Percentiles rank a stretch among this genome's conserved stretches.
Evolutionary conservation across 257 asterid genomes (phyloP).

Genomic region (Capsicum pubescens): DNA sequence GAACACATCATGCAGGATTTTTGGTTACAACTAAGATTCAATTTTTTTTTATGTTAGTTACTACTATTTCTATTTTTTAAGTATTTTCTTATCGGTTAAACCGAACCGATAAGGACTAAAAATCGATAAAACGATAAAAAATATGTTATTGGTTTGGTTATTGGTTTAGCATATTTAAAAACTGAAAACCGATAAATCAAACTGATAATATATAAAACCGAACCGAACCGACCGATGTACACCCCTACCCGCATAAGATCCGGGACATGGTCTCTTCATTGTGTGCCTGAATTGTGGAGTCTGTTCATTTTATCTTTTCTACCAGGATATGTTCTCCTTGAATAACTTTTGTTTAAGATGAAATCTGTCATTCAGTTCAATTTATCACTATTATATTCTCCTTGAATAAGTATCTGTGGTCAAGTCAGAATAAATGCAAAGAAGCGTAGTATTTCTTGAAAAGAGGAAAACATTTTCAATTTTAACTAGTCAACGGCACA

Average conservation of each 20-base stretch:
- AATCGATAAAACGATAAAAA: too few relatives aligned
- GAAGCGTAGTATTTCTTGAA: not conserved
- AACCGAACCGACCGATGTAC: too few relatives aligned
- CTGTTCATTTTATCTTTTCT: not conserved
- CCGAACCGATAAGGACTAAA: too few relatives aligned
- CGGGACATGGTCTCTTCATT: constrained; percentile 10
- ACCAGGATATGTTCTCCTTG: not conserved
- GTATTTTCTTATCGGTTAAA: too few relatives aligned
- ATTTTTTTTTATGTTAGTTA: too few relatives aligned
- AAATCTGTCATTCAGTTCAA: not conserved
- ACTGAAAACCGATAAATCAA: too few relatives aligned
- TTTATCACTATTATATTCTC: not conserved
- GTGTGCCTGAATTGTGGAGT: not conserved
- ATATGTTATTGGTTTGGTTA: too few relatives aligned
- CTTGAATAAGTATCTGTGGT: constrained; percentile 1
- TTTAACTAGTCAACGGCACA: constrained; percentile 2
- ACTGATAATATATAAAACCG: too few relatives aligned
- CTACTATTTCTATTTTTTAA: too few relatives aligned
- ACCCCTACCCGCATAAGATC: not conserved
- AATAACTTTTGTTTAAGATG: constrained; percentile 9
- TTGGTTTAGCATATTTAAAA: too few relatives aligned
- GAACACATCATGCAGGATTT: too few relatives aligned
- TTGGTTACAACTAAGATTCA: too few relatives aligned
- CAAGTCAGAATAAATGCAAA: constrained; percentile 5
- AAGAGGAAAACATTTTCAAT: not conserved